Evolutionary conservation across 2,329 filamentous ascomycete species (phyloP), one percentile per base, ranked within the genome.

Genomic region (Aspergillus sp.): DNA sequence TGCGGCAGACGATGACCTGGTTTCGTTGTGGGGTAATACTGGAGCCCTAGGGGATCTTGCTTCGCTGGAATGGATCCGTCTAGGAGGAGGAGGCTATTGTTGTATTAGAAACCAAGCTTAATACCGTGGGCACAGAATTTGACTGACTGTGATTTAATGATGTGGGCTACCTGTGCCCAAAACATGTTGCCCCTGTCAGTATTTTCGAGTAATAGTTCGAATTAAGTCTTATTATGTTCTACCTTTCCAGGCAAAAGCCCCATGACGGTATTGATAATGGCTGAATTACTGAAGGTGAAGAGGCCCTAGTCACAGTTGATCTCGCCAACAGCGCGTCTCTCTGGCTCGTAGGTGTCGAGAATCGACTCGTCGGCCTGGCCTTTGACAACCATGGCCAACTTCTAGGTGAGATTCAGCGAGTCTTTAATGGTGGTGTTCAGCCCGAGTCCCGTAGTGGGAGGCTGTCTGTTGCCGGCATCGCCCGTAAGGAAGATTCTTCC

Each of bases 271-370:
- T 34, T 34, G 31, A 34, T 34, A 11, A 34, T 7, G 23, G 48
- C 23, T 3, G 48, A 50, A 22, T 50, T 50, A 3, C 22, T 22
- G 15, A 50, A 50, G 0, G 48, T 50, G 48, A 50, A 28, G 3
- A 50, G 17, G 15, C 48, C 23, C 48, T 3, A 28, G 48, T 50
- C 48, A 15, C 48, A 50, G 8, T 50, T 50, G n/a, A 28, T 28
- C 23, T 50, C 48, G 8, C 48, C 48, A 28, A 50, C 23, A 17
- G 48, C 15, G 22, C 48, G 48, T 28, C 48, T 22, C 17, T 50
- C 48, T 17, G 48, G 23, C 48, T 50, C 48, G 48, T 50, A 50
- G 48, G 48, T 50, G 28, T 50, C 23, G 11, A 50, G 23, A 50
- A 50, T 50, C 23, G 48, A 23, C 6, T 6, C 48, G 6, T 22